Evolutionary conservation across 768 basidiomycete genomes (phyloP).

Genomic region (Pilatotrama ljubarskyi): DNA sequence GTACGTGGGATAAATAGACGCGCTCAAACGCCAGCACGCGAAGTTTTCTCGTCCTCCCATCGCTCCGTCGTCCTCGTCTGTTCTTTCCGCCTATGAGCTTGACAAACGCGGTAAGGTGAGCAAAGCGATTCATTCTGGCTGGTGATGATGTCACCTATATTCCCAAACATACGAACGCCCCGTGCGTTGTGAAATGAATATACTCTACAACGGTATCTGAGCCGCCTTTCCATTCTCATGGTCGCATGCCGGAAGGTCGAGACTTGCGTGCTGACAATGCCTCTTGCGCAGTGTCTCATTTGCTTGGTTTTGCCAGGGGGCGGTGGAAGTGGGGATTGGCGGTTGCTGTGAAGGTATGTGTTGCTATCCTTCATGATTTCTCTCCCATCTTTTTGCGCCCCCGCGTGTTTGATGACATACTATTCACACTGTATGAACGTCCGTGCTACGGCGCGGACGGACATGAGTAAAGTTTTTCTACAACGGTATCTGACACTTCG

Average conservation of each 20-base stretch:
- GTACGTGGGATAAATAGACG: neutral
- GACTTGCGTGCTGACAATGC: conserved; percentile 16
- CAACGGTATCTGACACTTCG: conserved; percentile 80
- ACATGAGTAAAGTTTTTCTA: conserved; percentile 59
- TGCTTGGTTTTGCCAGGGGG: neutral
- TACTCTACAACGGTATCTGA: conserved; percentile 31
- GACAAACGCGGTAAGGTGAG: conserved; percentile 18
- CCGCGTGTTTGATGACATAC: conserved; percentile 28
- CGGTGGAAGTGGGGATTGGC: neutral
- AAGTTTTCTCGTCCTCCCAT: neutral
- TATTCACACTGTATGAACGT: conserved; percentile 80
- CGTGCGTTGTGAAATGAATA: conserved; percentile 23
- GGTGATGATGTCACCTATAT: conserved; percentile 23
- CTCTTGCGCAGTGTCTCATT: neutral
- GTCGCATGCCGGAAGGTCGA: neutral
- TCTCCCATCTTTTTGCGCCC: conserved; percentile 48
- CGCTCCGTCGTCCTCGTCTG: neutral
- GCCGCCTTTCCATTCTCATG: neutral
- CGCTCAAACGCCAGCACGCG: neutral
- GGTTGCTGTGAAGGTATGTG: conserved; percentile 22
- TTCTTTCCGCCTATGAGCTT: too few species aligned
- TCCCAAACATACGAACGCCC: conserved; percentile 29
- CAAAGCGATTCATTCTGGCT: neutral
- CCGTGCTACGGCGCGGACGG: conserved; percentile 41
- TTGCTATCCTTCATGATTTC: neutral